These are phyloP conservation scores for Pichia cabralensis DNA, from an alignment of 805 yeast genomes.

Conservation along the genomic window DNA sequence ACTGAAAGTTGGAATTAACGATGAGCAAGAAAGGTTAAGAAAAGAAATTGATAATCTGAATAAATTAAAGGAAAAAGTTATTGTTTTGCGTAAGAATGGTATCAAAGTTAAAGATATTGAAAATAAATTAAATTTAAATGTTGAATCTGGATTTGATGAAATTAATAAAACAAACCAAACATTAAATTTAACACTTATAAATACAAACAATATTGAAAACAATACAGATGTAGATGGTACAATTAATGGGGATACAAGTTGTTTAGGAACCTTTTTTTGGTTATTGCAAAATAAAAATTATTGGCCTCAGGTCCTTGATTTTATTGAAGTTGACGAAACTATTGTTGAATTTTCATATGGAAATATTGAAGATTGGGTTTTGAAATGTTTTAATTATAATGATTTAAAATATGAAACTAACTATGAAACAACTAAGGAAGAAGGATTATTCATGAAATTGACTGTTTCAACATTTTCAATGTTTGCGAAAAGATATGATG, in stretches of 20 bases:
- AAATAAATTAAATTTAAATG: slow-evolving; percentile 19
- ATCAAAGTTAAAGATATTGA: slow-evolving; percentile 64
- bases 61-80: slow-evolving; percentile 68
- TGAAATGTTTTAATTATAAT: slow-evolving; percentile 24
- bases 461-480: slow-evolving; percentile 36
- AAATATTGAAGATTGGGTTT: slow-evolving; percentile 27
- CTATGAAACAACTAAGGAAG: slow-evolving; percentile 51
- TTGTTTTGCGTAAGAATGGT: slow-evolving; percentile 68
- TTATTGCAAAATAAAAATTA: slow-evolving; percentile 74
- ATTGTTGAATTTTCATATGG: slow-evolving; percentile 15
- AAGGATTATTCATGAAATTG: slow-evolving; percentile 51
- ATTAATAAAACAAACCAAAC: too few species aligned
- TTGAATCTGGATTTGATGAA: too few species aligned
- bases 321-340: slow-evolving; percentile 17
- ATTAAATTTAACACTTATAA: too few species aligned
- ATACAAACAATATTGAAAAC: too few species aligned
- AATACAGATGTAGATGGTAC: background rate
- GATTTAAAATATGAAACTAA: slow-evolving; percentile 9
- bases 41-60: slow-evolving; percentile 64
- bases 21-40: slow-evolving; percentile 61
- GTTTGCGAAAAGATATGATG: slow-evolving; percentile 26
- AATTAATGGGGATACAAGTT: slow-evolving; percentile 37
- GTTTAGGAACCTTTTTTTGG: slow-evolving; percentile 71
- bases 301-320: slow-evolving; percentile 43
- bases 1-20: slow-evolving; percentile 34